Percentiles rank a stretch among this genome's conserved stretches.
These are phyloP conservation scores for Trichosporon sp. DNA, from an alignment of 1,284 basidiomycete genomes.

Conservation along the genomic window DNA sequence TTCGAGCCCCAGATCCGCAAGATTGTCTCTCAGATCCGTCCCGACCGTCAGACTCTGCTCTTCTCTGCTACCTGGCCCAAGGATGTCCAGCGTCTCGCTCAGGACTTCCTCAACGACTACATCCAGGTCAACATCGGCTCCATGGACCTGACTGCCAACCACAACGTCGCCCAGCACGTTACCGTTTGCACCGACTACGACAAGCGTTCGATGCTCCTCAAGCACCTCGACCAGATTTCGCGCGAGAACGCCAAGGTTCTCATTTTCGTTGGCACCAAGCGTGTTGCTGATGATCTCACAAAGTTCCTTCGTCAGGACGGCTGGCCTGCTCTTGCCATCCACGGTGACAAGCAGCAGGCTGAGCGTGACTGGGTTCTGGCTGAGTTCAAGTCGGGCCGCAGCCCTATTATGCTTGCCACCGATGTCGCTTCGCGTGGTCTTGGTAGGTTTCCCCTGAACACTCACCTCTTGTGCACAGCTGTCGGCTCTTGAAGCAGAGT, in stretches of 20 bases:
- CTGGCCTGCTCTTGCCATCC: slow-evolving; percentile 97
- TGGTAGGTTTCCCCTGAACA: slow-evolving; percentile 65
- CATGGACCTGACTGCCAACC: slow-evolving; percentile 95
- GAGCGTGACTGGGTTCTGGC: slow-evolving; percentile 98
- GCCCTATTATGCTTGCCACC: slow-evolving; percentile 95
- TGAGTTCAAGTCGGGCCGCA: slow-evolving; percentile 97
- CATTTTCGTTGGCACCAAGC: slow-evolving; percentile 97
- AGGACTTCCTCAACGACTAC: slow-evolving; percentile 92
- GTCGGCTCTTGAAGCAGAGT: slow-evolving; percentile 20
- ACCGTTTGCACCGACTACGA: slow-evolving; percentile 98
- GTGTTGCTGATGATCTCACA: slow-evolving; percentile 95
- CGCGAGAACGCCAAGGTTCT: slow-evolving; percentile 96
- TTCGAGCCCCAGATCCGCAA: slow-evolving; percentile 99
- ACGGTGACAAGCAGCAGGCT: slow-evolving; percentile 86
- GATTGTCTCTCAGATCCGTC: slow-evolving; percentile 92
- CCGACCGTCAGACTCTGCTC: slow-evolving; percentile 91
- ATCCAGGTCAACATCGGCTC: slow-evolving; percentile 99
- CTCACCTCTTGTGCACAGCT: slow-evolving; percentile 28
- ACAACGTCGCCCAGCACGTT: slow-evolving; percentile 93
- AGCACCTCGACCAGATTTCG: slow-evolving; percentile 94
- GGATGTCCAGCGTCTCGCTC: slow-evolving; percentile 95
- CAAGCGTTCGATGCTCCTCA: slow-evolving; percentile 92
- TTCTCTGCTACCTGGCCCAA: slow-evolving; percentile 99
- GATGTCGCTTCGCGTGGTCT: slow-evolving; percentile 98
- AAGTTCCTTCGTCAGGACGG: slow-evolving; percentile 96